Conservation (phyloP, 345 rosid species). For the Pelargonium nanum region DNA sequence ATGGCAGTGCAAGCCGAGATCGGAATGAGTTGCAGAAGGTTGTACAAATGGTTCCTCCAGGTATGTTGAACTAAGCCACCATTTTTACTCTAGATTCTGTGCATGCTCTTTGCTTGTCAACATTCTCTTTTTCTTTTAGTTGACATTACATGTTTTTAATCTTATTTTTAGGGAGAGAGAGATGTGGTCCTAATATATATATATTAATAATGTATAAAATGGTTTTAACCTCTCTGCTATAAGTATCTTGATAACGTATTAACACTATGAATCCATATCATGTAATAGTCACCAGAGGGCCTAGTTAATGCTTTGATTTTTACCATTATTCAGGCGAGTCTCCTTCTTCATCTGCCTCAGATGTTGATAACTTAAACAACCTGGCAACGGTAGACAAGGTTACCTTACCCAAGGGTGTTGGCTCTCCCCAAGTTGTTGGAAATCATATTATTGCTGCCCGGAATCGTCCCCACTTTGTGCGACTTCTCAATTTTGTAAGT, state of each 20-base stretch:
- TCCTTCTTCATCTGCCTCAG: constrained; percentile 84
- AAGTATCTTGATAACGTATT: background rate
- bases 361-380: constrained; percentile 61
- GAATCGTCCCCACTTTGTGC: constrained; percentile 33
- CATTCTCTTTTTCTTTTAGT: background rate
- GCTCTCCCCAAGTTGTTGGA: constrained; percentile 34
- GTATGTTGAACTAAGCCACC: constrained; percentile 18
- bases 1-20: constrained; percentile 33
- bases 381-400: constrained; percentile 42
- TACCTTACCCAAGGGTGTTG: constrained; percentile 32
- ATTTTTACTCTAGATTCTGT: background rate
- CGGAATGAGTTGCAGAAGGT: constrained; percentile 42
- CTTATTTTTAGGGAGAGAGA: too few relatives aligned
- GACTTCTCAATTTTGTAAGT: constrained; percentile 68
- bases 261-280: background rate
- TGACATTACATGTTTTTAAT: too few relatives aligned
- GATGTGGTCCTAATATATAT: too few relatives aligned
- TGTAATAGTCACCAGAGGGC: too few relatives aligned
- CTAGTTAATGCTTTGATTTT: background rate
- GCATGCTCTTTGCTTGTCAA: background rate
- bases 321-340: constrained; percentile 59
- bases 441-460: constrained; percentile 33
- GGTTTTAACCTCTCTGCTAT: too few relatives aligned
- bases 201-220: too few relatives aligned
- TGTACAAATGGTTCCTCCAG: constrained; percentile 39